Percentiles rank a stretch among this genome's conserved stretches.
These are phyloP conservation scores for Sporothrix schenckii DNA, from an alignment of 2,329 filamentous ascomycete species.

Conservation along the genomic window DNA sequence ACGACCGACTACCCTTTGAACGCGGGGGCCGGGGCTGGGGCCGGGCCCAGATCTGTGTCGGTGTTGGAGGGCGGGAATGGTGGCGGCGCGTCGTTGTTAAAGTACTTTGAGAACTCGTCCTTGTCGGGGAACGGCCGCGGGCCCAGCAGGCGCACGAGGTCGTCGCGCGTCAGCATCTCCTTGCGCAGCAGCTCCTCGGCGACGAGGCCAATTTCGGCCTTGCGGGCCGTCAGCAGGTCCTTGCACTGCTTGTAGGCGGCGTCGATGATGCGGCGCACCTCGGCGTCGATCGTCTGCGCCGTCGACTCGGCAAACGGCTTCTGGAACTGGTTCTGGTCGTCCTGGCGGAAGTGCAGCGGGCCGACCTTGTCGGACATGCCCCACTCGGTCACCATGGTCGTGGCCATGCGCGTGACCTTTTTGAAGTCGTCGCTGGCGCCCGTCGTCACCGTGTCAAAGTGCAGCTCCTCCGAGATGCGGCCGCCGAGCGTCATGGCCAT, in stretches of 20 bases:
- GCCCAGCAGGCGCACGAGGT: conserved; percentile 86
- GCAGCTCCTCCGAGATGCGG: conserved; percentile 90
- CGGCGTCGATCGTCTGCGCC: conserved; percentile 85
- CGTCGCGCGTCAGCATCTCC: conserved; percentile 88
- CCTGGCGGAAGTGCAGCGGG: conserved; percentile 85
- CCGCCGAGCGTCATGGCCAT: conserved; percentile 99
- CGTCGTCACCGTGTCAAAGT: conserved; percentile 94
- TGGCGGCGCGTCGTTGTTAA: conserved; percentile 65
- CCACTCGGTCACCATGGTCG: conserved; percentile 98
- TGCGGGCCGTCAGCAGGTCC: conserved; percentile 80
- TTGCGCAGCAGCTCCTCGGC: conserved; percentile 91
- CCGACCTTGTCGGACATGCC: conserved; percentile 96
- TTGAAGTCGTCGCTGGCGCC: conserved; percentile 97
- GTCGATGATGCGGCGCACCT: conserved; percentile 89
- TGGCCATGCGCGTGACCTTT: conserved; percentile 95
- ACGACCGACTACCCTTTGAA: conserved; percentile 26
- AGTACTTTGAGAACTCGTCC: conserved; percentile 94
- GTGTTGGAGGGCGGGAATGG: conserved; percentile 55
- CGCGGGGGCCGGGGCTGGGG: conserved; percentile 22
- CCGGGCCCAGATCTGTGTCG: conserved; percentile 39
- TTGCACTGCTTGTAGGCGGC: conserved; percentile 91
- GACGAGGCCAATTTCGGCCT: conserved; percentile 82
- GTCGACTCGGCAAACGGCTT: conserved; percentile 97
- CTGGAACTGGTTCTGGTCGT: conserved; percentile 72
- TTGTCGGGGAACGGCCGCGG: conserved; percentile 81